Conservation (phyloP, 2,329 filamentous ascomycete genomes). For the Diaporthe citri region DNA sequence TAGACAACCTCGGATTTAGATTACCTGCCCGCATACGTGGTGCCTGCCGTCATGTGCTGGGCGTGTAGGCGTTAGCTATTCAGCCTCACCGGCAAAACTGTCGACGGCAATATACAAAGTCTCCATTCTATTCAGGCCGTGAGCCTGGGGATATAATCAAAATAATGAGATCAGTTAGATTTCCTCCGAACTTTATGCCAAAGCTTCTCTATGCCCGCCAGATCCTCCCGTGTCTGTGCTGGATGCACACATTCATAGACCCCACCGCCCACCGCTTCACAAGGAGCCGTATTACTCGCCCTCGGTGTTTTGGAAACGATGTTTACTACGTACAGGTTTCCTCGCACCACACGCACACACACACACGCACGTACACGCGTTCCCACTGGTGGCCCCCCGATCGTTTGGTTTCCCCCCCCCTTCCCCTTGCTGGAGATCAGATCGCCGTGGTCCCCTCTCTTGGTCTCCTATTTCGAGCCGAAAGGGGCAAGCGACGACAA, state of each 20-base stretch:
- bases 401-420: constrained; percentile 28
- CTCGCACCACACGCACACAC: not conserved
- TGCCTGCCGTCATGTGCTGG: not conserved
- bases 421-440: constrained; percentile 20
- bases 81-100: constrained; percentile 29
- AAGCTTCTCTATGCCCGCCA: not conserved
- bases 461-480: constrained; percentile 12
- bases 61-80: not conserved
- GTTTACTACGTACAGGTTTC: not conserved
- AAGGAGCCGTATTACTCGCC: not conserved
- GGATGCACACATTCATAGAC: not conserved
- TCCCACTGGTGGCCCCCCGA: constrained; percentile 11
- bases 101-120: constrained; percentile 10
- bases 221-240: not conserved
- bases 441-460: constrained; percentile 1
- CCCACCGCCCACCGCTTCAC: not conserved
- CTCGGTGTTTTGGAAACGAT: constrained; percentile 8
- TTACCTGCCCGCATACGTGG: not conserved
- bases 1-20: constrained; percentile 5
- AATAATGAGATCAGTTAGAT: constrained; percentile 18
- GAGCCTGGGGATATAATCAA: constrained; percentile 14
- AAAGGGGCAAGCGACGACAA: constrained; percentile 16
- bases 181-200: constrained; percentile 27
- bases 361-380: not conserved
- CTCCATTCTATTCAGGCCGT: constrained; percentile 1